Base-by-base conservation (phyloP, 2,329 filamentous ascomycete genomes). In the Sporothrix dimorphospora region DNA sequence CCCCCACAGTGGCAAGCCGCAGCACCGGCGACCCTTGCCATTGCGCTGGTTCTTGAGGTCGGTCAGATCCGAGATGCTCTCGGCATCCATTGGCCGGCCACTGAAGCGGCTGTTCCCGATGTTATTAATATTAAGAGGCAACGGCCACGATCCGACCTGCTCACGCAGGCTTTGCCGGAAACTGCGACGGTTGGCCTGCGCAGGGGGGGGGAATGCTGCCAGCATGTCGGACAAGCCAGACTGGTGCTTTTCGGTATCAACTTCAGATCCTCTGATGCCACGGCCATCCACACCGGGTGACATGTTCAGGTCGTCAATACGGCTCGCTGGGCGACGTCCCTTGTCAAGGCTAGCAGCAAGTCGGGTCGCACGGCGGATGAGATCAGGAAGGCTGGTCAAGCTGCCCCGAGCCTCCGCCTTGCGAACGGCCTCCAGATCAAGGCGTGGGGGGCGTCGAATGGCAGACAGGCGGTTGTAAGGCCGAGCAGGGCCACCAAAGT, bases 321-420 rank as follows among this genome's bases (percentile, higher is more conserved):
- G 85, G 77, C 89, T 91, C 27, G 83, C 88, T 38, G 89, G 89
- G 75, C 89, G 83, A 75, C 84, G 91, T 14, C 95, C 95, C 75
- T 90, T 90, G 77, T 98, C 95, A 72, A 99, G 90, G 81, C 97
- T 94, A 0, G 93, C 89, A 19, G 94, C 95, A 49, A 98, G 84
- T 75, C 89, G 90, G 0, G 95, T 98, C 12, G 96, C 96, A 76
- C 96, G 89, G 77, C 90, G 88, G 76, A 99, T 98, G 73, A 99
- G 83, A 79, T 98, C 96, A 0, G 94, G 92, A 73, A 99, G 83
- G 81, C 94, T 98, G 1, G 96, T 98, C 75, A 97, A 85, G 79
- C 94, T 98, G 4, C 94, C 94, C 78, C 96, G 89, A 1, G 91
- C 89, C 80, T 98, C 94, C 19, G 93, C 92, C 69, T 91, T 90